Base-by-base conservation (phyloP, 108 stramenopile genomes). In the Nitzschia sp. region DNA sequence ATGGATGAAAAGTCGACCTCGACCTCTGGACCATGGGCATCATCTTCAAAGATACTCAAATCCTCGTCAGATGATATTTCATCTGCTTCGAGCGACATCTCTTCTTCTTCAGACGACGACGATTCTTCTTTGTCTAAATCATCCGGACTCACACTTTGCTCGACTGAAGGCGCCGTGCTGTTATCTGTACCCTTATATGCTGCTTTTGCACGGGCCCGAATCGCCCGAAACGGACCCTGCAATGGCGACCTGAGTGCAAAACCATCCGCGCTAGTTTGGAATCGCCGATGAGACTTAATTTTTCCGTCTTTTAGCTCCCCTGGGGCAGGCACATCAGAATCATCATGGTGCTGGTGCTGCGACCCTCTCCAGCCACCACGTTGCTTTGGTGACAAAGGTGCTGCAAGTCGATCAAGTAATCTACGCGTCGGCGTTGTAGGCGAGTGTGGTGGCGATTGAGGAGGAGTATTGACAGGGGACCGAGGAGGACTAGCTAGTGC, bases 91-190 rank as follows among this genome's bases (percentile, higher is more conserved):
- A 18, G 18, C 1, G 29, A 31, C 6, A 19, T 6, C 2, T 31
- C 31, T 24, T 64, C 49, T 19, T 70, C 69, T 25, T 61, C 62
- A 32, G 54, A 72, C 17, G 70, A 71, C 5, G 71, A 72, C 31
- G 53, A 62, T 30, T 72, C 71, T 18, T 62, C 61, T 34, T 38
- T 18, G 0, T 11, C 61, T 42, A 36, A 62, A 19, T 62, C 61
- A 19, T 42, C 38, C 8, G 24, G 23, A 25, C 29, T 19, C 24
- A 26, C 15, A 25, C 38, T 46, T 9, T 36, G 24, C 15, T 25
- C 33, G 5, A 31, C 25, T 13, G 35, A 42, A 0, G 19, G 32
- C 6, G 8, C 29, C 1, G 18, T 11, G 1, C 9, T 42, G 15
- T 26, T 34, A 45, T 45, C 38, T 11, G 36, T 19, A 1, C 61